A percentile compares a stretch with the other conserved stretches of the same genome.
These are phyloP conservation scores for Serendipita sp. DNA, from an alignment of 768 basidiomycete genomes.

Conservation along the genomic window DNA sequence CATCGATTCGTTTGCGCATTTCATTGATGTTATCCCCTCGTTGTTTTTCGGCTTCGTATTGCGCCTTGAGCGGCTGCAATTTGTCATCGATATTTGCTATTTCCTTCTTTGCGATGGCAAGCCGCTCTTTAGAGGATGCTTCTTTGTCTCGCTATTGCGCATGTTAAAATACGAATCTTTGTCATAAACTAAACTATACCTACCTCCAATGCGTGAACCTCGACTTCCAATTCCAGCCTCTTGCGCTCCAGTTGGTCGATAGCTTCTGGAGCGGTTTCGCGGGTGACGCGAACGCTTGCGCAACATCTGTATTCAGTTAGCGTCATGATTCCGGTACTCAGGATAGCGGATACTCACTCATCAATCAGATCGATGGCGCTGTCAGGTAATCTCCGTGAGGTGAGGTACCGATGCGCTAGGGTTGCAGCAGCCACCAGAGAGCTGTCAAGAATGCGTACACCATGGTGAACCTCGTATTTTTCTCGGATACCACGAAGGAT, in stretches of 20 bases:
- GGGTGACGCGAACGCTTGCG: conserved; percentile 68
- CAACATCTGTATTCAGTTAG: conserved; percentile 8
- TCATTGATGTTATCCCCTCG: conserved; percentile 65
- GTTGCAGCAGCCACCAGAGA: conserved; percentile 81
- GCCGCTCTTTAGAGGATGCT: conserved; percentile 67
- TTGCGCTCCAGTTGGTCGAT: conserved; percentile 81
- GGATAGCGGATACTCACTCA: conserved; percentile 28
- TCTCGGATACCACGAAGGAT: conserved; percentile 90
- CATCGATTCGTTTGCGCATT: conserved; percentile 70
- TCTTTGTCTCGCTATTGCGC: conserved; percentile 57
- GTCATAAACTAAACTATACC: not conserved
- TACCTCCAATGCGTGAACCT: conserved; percentile 75
- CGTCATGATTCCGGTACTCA: not conserved
- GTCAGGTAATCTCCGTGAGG: conserved; percentile 62
- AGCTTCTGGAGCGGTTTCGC: conserved; percentile 86
- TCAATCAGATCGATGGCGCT: conserved; percentile 85
- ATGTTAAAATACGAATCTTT: not conserved
- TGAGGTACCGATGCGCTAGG: conserved; percentile 85
- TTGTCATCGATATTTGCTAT: conserved; percentile 76
- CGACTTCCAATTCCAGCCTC: conserved; percentile 84
- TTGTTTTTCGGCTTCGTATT: conserved; percentile 76
- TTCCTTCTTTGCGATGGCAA: conserved; percentile 54
- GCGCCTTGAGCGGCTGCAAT: conserved; percentile 63
- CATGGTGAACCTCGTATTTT: conserved; percentile 86
- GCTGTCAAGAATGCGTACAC: conserved; percentile 75